Conservation (phyloP, 495 filamentous ascomycete species). For the Pseudoneurospora amorphoporcata region DNA sequence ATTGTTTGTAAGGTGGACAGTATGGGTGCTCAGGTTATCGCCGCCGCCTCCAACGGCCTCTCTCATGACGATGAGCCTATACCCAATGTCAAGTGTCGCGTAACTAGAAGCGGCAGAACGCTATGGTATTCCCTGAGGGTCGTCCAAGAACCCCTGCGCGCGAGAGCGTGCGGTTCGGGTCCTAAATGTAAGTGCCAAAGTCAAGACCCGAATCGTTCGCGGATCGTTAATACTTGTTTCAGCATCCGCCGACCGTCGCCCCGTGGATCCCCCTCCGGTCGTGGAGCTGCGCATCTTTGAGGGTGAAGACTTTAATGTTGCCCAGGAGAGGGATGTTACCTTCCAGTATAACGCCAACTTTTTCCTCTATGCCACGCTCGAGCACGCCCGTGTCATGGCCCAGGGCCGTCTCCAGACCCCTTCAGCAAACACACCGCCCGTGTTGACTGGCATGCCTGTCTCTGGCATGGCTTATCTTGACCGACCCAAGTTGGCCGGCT, state of each 20-base stretch:
- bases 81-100: constrained; percentile 31
- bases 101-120: constrained; percentile 68
- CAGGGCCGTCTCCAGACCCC: constrained; percentile 62
- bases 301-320: constrained; percentile 46
- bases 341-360: constrained; percentile 94
- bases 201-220: constrained; percentile 1
- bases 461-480: constrained; percentile 96
- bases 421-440: constrained; percentile 58
- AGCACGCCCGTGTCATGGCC: constrained; percentile 76
- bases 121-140: constrained; percentile 78
- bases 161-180: constrained; percentile 91
- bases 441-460: constrained; percentile 90
- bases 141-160: constrained; percentile 89
- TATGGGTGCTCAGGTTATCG: constrained; percentile 23
- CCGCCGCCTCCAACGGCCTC: constrained; percentile 18
- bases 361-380: constrained; percentile 90
- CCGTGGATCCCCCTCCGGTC: constrained; percentile 92
- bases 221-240: constrained; percentile 7
- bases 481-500: constrained; percentile 80
- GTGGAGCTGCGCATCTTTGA: constrained; percentile 87
- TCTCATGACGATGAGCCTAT: constrained; percentile 12
- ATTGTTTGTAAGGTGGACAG: background rate
- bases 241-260: constrained; percentile 93
- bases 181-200: constrained; percentile 66
- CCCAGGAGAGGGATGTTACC: constrained; percentile 71